Conservation (phyloP, 225 moss, liverwort and hornwort genomes). For the Neckera pumila region DNA sequence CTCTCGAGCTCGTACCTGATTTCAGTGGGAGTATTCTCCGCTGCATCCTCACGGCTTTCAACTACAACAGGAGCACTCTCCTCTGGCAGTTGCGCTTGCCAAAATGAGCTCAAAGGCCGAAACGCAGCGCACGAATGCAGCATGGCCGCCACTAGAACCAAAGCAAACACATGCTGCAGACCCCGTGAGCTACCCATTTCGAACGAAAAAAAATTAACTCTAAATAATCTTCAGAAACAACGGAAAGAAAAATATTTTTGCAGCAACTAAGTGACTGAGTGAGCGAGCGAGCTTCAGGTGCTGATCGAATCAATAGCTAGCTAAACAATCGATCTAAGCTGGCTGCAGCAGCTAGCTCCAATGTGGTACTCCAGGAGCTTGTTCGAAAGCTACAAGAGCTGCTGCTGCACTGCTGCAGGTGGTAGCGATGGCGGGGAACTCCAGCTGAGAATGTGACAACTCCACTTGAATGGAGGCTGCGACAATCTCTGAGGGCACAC, state of each 20-base stretch:
- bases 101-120: constrained; percentile 23
- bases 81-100: constrained; percentile 14
- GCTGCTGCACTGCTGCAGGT: neutral
- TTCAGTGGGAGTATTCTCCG: neutral
- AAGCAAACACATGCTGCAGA: neutral
- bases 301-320: neutral
- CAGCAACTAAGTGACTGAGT: neutral
- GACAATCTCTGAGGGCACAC: neutral
- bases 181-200: constrained; percentile 1
- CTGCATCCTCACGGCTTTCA: neutral
- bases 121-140: constrained; percentile 15
- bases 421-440: neutral
- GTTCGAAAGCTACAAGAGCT: neutral
- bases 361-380: neutral
- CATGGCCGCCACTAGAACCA: constrained; percentile 1
- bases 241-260: neutral
- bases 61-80: neutral
- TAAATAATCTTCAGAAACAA: neutral
- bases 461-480: neutral
- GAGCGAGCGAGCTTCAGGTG: neutral
- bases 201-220: neutral
- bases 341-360: neutral
- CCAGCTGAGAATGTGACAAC: neutral
- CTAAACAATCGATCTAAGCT: neutral
- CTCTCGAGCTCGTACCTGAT: constrained; percentile 2